Conservation (phyloP, 495 filamentous ascomycete genomes). For the Podospora appendiculata region DNA sequence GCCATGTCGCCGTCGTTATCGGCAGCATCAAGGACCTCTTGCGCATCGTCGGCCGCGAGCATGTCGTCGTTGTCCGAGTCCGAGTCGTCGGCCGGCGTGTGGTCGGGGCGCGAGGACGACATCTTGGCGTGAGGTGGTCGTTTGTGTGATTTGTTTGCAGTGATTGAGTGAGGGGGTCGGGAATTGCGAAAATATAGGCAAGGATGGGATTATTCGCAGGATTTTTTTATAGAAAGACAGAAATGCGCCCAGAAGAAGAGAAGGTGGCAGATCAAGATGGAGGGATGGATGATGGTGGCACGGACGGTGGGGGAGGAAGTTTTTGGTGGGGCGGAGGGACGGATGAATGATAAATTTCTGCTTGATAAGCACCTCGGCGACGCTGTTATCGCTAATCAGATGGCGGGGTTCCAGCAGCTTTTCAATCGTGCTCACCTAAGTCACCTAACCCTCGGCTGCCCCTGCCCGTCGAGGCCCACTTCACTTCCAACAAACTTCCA, state of each 20-base stretch:
- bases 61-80: conserved; percentile 52
- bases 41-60: conserved; percentile 56
- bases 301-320: neutral
- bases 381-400: neutral
- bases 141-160: no score
- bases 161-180: no score
- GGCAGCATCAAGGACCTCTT: conserved; percentile 54
- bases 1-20: conserved; percentile 48
- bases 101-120: conserved; percentile 15
- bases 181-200: no score
- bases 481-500: no score
- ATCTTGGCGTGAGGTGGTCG: conserved; percentile 1
- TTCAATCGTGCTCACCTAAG: no score
- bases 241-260: neutral
- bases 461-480: no score
- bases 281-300: neutral
- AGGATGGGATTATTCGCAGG: neutral
- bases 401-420: conserved; percentile 1
- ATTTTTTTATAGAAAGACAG: neutral
- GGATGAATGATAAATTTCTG: neutral
- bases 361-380: conserved; percentile 4
- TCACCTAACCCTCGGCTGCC: no score
- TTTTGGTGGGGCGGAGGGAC: neutral
- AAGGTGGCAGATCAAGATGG: neutral
- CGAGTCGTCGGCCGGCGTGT: conserved; percentile 25